phyloP scores from a whole-genome alignment of 2,329 filamentous ascomycete species.

The Fusarium kyushuense region DNA sequence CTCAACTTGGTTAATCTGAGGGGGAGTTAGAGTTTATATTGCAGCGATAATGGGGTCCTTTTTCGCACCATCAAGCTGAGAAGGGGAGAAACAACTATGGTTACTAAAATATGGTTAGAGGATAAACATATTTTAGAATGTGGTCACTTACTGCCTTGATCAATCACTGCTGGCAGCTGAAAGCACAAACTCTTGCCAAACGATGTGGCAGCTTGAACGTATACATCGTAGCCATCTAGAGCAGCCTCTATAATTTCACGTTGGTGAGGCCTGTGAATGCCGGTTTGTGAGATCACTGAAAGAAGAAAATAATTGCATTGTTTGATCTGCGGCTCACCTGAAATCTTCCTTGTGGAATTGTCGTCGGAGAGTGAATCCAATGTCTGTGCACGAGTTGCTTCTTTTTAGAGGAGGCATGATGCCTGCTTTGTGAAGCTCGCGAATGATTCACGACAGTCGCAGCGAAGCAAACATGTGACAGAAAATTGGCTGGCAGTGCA shows the following conservation, averaged over 20 bases:
- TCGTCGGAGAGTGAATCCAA: conserved; percentile 78
- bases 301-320: not conserved
- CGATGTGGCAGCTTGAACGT: conserved; percentile 88
- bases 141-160: conserved; percentile 80
- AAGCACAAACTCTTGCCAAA: conserved; percentile 97
- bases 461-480: not conserved
- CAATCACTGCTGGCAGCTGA: conserved; percentile 88
- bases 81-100: conserved; percentile 89
- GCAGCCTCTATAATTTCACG: conserved; percentile 88
- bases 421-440: conserved; percentile 31
- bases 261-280: conserved; percentile 76
- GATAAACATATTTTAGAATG: not conserved
- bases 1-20: conserved; percentile 89
- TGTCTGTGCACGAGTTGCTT: conserved; percentile 68
- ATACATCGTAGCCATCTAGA: conserved; percentile 87
- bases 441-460: conserved; percentile 17
- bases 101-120: conserved; percentile 67
- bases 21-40: conserved; percentile 20
- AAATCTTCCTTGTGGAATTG: conserved; percentile 82
- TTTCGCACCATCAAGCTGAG: conserved; percentile 83
- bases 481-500: not conserved
- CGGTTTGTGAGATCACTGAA: conserved; percentile 2
- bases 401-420: conserved; percentile 59
- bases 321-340: conserved; percentile 60
- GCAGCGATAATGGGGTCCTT: conserved; percentile 8